These are phyloP conservation scores for Rhizopogon vesiculosus DNA, from an alignment of 768 basidiomycete genomes.

Conservation along the genomic window DNA sequence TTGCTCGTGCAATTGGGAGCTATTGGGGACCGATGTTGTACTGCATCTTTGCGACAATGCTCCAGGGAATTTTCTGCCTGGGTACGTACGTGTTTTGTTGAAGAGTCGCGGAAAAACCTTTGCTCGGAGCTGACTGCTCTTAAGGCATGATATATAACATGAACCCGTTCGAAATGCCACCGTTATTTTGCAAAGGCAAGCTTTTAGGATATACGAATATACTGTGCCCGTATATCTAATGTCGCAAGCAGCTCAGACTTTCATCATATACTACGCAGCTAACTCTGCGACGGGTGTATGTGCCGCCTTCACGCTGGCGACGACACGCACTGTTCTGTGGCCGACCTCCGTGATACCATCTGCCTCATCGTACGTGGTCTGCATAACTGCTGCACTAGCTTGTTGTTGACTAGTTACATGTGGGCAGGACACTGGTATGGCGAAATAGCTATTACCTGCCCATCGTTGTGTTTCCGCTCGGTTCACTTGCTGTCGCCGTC, in stretches of 20 bases:
- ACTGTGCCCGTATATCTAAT: conserved; percentile 8
- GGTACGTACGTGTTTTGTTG: conserved; percentile 32
- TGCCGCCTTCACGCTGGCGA: conserved; percentile 41
- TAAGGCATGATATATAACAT: conserved; percentile 62
- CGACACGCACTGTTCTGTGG: conserved; percentile 41
- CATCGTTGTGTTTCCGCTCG: conserved; percentile 43
- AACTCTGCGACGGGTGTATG: conserved; percentile 42
- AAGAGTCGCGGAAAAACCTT: neutral
- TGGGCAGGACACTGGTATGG: conserved; percentile 46
- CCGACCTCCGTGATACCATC: conserved; percentile 23
- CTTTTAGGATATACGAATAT: conserved; percentile 13
- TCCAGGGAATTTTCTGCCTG: conserved; percentile 56
- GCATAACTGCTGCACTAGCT: neutral
- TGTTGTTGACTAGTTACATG: neutral
- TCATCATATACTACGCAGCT: conserved; percentile 37
- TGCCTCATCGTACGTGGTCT: conserved; percentile 15
- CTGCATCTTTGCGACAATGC: conserved; percentile 42
- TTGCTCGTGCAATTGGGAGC: conserved; percentile 37
- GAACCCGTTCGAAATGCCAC: conserved; percentile 57
- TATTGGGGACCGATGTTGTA: conserved; percentile 49
- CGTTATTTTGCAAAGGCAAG: conserved; percentile 52
- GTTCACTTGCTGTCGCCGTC: conserved; percentile 38
- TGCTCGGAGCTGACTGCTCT: neutral
- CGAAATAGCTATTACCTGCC: conserved; percentile 38
- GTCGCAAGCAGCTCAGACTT: conserved; percentile 34